Evolutionary conservation across 345 rosid genomes (phyloP), one percentile per base, ranked within the genome.

Genomic region (Acer yangbiense): DNA sequence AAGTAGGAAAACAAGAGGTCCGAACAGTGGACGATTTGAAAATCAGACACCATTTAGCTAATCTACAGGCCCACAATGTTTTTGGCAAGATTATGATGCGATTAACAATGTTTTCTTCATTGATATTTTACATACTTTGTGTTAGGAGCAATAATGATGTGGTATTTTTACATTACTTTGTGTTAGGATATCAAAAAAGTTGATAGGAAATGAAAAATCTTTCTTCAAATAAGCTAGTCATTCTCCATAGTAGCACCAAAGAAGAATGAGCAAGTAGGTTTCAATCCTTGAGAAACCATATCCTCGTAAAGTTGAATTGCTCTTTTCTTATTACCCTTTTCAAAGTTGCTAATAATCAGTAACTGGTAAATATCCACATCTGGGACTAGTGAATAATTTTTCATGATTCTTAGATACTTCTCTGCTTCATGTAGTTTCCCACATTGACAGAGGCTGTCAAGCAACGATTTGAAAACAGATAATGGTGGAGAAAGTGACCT

Each of bases 351-450:
- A 39, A 44, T 17, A 32, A 90, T 80, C 71, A 93, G 48, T 27
- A 81, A 80, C 70, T 88, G 76, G 10, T 83, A 89, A n/a, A 88
- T 71, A 27, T 83, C 88, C 41, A 32, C 66, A n/a, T 71, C 76
- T 20, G 90, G 87, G 20, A 78, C 48, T 39, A 86, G 61, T 13
- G 77, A 78, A 35, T 83, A 83, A 52, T 25, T 81, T 54, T 85
- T 83, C 93, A 88, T 82, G 32, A 76, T 65, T 77, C 85, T 85
- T 7, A 91, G 71, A 65, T 82, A 89, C 84, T 85, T 93, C 29
- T 89, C 92, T 14, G 90, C 95, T 20, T 88, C 88, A 12, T 78
- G 85, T 48, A 81, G 66, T 72, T 81, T 89, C 66, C 92, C 95
- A 39, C 82, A 73, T 27, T 69, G 60, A 70, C 92, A 88, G 18